Percentiles rank a stretch among this genome's conserved stretches.
Evolutionary conservation across 2,329 filamentous ascomycete species (phyloP).

Genomic region (Phoma sp.): DNA sequence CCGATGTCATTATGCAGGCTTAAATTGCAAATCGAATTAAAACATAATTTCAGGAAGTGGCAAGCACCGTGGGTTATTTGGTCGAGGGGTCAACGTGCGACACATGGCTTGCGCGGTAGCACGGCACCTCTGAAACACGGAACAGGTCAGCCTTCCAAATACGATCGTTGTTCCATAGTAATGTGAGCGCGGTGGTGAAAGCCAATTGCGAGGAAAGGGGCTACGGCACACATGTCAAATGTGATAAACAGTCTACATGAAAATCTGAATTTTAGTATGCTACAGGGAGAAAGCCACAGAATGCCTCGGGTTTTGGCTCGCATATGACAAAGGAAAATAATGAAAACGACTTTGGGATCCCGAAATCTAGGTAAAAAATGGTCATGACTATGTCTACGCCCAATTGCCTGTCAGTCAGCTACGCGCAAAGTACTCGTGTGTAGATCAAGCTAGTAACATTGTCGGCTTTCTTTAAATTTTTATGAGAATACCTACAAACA

Average conservation of each 20-base stretch:
- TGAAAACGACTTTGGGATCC: constrained; percentile 7
- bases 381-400: constrained; percentile 10
- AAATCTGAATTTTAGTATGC: constrained; percentile 1
- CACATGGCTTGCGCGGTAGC: too few relatives aligned
- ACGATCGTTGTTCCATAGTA: too few relatives aligned
- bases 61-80: too few relatives aligned
- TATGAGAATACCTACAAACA: constrained; percentile 23
- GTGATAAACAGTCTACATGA: neutral
- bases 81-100: too few relatives aligned
- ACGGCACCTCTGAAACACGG: too few relatives aligned
- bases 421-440: constrained; percentile 5
- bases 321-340: constrained; percentile 11
- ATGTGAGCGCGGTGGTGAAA: too few relatives aligned
- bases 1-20: too few relatives aligned
- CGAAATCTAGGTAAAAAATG: neutral
- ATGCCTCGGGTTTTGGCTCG: constrained; percentile 7
- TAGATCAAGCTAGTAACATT: constrained; percentile 17
- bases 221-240: too few relatives aligned
- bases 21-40: too few relatives aligned
- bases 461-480: constrained; percentile 14
- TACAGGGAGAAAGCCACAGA: constrained; percentile 3
- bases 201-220: too few relatives aligned
- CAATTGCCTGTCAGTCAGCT: constrained; percentile 6
- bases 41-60: too few relatives aligned
- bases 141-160: too few relatives aligned